Conservation (phyloP, 805 yeast species). For the Yamadazyma kitorensis region DNA sequence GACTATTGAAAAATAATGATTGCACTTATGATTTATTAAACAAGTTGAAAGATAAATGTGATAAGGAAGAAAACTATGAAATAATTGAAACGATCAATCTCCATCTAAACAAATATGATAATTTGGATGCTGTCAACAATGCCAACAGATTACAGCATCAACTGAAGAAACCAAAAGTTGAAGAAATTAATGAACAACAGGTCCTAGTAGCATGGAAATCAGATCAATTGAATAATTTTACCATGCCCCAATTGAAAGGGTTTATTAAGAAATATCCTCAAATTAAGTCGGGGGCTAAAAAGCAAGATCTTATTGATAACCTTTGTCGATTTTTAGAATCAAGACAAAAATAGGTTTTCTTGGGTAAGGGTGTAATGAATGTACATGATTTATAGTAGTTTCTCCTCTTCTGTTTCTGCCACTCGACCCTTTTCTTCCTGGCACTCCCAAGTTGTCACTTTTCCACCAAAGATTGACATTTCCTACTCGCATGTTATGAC, state of each 20-base stretch:
- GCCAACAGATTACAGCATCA: not conserved
- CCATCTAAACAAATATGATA: conserved; percentile 11
- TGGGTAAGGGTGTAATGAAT: conserved; percentile 2
- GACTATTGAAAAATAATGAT: conserved; percentile 16
- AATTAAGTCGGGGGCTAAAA: conserved; percentile 37
- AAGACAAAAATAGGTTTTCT: conserved; percentile 6
- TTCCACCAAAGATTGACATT: too few relatives aligned
- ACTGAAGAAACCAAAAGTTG: conserved; percentile 10
- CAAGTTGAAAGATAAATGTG: conserved; percentile 4
- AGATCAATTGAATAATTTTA: conserved; percentile 31
- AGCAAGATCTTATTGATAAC: conserved; percentile 42
- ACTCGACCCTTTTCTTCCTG: not conserved
- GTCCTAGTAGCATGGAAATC: conserved; percentile 43
- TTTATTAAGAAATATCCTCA: conserved; percentile 33
- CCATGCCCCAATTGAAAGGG: conserved; percentile 41
- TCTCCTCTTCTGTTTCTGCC: too few relatives aligned
- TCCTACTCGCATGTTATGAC: too few relatives aligned
- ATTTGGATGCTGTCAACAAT: conserved; percentile 1
- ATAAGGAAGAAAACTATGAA: conserved; percentile 7
- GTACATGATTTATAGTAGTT: too few relatives aligned
- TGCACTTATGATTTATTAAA: conserved; percentile 13
- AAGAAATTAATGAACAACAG: conserved; percentile 32
- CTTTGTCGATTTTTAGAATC: conserved; percentile 32
- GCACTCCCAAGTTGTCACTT: too few relatives aligned
- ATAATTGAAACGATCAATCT: conserved; percentile 12